Evolutionary conservation across 208 protist genomes (phyloP), one percentile per base, ranked within the genome.

Genomic region (Trypanosoma rangeli): DNA sequence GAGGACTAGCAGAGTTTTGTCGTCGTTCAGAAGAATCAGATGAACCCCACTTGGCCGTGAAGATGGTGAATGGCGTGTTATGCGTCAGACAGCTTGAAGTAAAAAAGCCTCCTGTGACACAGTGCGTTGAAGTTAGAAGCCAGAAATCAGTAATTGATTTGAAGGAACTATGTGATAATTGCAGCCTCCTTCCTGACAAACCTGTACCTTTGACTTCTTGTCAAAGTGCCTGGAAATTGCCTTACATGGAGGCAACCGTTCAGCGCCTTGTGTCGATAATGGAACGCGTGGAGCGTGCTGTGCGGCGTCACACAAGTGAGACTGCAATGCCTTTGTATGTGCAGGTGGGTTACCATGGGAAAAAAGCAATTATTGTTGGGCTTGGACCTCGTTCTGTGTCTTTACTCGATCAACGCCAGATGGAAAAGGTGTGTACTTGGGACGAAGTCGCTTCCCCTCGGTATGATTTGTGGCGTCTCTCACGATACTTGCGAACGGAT

Each of bases 401-500:
- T 50, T 26, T 13, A 44, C 18, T 39, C 7, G 7, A 37, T 60
- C 0, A 67, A 57, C 22, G 2, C 0, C 26, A 37, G 5, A 52
- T 29, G 8, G 24, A 60, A 33, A 22, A 58, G 1, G 55, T 3
- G 46, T 26, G 4, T 24, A 0, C 5, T 0, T 73, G 69, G 74
- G 22, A 56, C 3, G 74, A 74, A 24, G 74, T 74, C 52, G 66
- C 64, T 72, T 26, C 75, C 7, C 69, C 64, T 59, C 49, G 50
- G 7, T 80, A 75, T 57, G 75, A 80, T 46, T 33, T 80, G 24
- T 75, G 70, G 52, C 75, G 75, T 31, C 15, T 74, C 9, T 73
- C 75, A 16, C 63, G 64, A 18, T 80, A 64, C 29, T 56, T 80
- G 26, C 24, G 29, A 26, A 74, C 64, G 39, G 75, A 70, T 53